Percentiles rank a stretch among this genome's conserved stretches.
phyloP scores from a whole-genome alignment of 768 basidiomycete genomes.

The Collybia sp. region DNA sequence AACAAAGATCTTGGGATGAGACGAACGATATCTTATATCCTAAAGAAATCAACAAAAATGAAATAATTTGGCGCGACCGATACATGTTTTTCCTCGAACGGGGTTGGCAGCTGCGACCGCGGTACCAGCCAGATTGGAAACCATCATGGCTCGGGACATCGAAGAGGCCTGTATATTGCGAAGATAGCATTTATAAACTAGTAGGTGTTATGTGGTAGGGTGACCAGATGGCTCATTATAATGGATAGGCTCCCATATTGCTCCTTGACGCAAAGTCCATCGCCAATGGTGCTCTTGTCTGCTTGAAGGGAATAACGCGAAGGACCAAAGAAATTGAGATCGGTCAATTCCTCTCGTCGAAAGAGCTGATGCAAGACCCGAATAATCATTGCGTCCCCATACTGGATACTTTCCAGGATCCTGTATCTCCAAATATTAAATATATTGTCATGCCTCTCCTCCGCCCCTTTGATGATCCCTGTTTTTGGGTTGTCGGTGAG shows the following conservation, averaged over 20 bases:
- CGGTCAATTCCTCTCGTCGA: constrained; percentile 6
- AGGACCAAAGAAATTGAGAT: constrained; percentile 8
- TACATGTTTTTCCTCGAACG: constrained; percentile 15
- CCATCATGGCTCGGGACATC: constrained; percentile 20
- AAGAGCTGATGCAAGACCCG: constrained; percentile 3
- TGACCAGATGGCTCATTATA: neutral
- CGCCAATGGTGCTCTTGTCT: constrained; percentile 1
- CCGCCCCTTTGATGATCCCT: constrained; percentile 28
- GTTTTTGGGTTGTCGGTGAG: constrained; percentile 20
- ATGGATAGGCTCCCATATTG: neutral
- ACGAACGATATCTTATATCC: neutral
- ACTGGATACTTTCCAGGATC: constrained; percentile 15
- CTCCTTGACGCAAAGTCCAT: constrained; percentile 7
- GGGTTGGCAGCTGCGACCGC: constrained; percentile 21
- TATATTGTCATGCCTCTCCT: constrained; percentile 32
- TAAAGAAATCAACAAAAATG: neutral
- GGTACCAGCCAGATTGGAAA: constrained; percentile 23
- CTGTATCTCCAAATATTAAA: constrained; percentile 4
- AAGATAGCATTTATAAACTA: constrained; percentile 1
- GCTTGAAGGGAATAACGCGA: constrained; percentile 7
- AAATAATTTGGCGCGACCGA: constrained; percentile 17
- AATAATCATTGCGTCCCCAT: constrained; percentile 10
- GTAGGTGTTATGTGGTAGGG: neutral
- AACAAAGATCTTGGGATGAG: neutral
- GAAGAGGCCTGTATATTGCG: constrained; percentile 2